Conservation (phyloP, 345 rosid species). For the Heritiera fomes region DNA sequence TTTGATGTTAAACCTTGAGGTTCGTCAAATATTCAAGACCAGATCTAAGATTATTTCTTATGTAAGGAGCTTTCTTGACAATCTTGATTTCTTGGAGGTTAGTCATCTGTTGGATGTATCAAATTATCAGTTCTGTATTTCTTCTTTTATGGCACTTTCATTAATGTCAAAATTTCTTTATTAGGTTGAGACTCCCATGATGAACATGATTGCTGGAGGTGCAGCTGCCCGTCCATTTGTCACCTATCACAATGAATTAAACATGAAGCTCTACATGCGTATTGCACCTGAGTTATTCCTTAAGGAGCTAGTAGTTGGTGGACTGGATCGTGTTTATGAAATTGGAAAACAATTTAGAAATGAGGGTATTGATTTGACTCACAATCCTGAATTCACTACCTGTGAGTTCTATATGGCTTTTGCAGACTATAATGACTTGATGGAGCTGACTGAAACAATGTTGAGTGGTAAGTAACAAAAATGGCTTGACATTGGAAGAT, state of each 20-base stretch:
- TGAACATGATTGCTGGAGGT: slow-evolving; percentile 98
- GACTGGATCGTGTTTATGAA: slow-evolving; percentile 86
- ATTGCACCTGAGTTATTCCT: slow-evolving; percentile 95
- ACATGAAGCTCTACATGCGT: slow-evolving; percentile 88
- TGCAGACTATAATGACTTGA: slow-evolving; percentile 91
- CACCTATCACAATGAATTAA: slow-evolving; percentile 90
- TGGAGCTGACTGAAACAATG: slow-evolving; percentile 85
- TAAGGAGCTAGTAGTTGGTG: slow-evolving; percentile 93
- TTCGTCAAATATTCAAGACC: slow-evolving; percentile 71
- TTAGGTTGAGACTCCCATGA: slow-evolving; percentile 97
- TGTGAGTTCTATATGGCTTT: slow-evolving; percentile 99
- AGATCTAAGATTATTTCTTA: slow-evolving; percentile 63
- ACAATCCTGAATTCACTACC: slow-evolving; percentile 97
- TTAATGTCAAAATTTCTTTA: not conserved
- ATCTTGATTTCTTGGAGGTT: slow-evolving; percentile 78
- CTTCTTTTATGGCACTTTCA: not conserved
- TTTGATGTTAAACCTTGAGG: slow-evolving; percentile 78
- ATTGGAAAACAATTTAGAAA: slow-evolving; percentile 98
- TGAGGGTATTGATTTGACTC: slow-evolving; percentile 97
- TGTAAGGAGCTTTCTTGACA: slow-evolving; percentile 70
- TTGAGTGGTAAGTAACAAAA: slow-evolving; percentile 62
- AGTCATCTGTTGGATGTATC: slow-evolving; percentile 8
- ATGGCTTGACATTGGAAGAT: not conserved
- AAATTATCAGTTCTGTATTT: not conserved
- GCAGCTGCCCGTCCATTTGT: slow-evolving; percentile 97